These are phyloP conservation scores for Penstemon eatonii DNA, from an alignment of 257 asterid genomes.

Conservation along the genomic window DNA sequence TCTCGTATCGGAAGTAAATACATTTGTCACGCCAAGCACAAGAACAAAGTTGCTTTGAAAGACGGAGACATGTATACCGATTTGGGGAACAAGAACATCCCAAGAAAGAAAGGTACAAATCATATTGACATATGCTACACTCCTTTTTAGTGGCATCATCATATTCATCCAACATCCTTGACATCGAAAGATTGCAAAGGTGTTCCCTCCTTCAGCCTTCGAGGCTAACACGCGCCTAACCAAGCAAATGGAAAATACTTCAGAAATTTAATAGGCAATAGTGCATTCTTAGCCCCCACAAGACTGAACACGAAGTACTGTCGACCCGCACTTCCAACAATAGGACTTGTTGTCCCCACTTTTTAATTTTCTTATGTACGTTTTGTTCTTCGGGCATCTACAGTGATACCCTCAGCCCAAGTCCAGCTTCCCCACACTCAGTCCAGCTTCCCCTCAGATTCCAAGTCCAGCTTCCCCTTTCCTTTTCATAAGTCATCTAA, in stretches of 20 bases:
- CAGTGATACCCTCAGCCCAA: too few relatives aligned
- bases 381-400: too few relatives aligned
- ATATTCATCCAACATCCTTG: conserved; percentile 41
- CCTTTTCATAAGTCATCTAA: too few relatives aligned
- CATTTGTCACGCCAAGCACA: conserved; percentile 54
- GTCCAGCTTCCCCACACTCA: too few relatives aligned
- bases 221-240: conserved; percentile 50
- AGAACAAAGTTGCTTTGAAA: conserved; percentile 61
- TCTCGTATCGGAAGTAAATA: conserved; percentile 45
- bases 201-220: conserved; percentile 56
- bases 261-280: not conserved
- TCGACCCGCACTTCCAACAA: too few relatives aligned
- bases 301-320: too few relatives aligned
- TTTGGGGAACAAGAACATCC: conserved; percentile 68
- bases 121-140: conserved; percentile 64
- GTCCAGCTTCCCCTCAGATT: too few relatives aligned
- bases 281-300: too few relatives aligned
- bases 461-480: too few relatives aligned
- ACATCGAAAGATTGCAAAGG: conserved; percentile 40
- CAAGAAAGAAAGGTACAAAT: conserved; percentile 66
- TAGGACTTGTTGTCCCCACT: too few relatives aligned
- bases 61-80: conserved; percentile 55
- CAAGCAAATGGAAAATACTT: conserved; percentile 5
- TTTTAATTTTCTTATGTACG: too few relatives aligned
- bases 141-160: conserved; percentile 45